Evolutionary conservation across 495 filamentous ascomycete genomes (phyloP).

Genomic region (Pseudoneurospora amorphoporcata): DNA sequence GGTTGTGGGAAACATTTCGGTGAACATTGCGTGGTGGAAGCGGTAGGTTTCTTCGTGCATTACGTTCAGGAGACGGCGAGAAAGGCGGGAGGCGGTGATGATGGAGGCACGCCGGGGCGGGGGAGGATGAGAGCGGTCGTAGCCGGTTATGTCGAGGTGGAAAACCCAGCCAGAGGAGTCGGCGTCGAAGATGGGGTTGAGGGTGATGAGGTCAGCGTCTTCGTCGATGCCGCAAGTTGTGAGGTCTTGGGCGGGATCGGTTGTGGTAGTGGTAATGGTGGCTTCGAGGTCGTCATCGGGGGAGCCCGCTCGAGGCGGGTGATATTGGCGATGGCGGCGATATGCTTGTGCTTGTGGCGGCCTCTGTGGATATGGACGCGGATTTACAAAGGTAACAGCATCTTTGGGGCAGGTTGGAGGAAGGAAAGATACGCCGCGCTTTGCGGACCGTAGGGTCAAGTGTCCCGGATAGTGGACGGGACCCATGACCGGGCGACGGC

Average conservation of each 20-base stretch:
- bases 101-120: slow-evolving; percentile 79
- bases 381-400: not conserved
- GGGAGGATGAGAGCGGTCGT: slow-evolving; percentile 49
- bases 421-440: slow-evolving; percentile 49
- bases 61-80: slow-evolving; percentile 62
- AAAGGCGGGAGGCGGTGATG: slow-evolving; percentile 71
- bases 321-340: not conserved
- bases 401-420: slow-evolving; percentile 38
- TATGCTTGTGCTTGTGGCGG: not conserved
- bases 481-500: slow-evolving; percentile 65
- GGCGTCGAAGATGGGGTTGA: slow-evolving; percentile 90
- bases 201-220: slow-evolving; percentile 86
- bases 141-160: slow-evolving; percentile 75
- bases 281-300: slow-evolving; percentile 70
- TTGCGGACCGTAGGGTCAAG: slow-evolving; percentile 48
- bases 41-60: slow-evolving; percentile 86
- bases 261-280: slow-evolving; percentile 87
- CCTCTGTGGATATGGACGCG: not conserved
- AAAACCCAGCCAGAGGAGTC: slow-evolving; percentile 83
- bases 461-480: slow-evolving; percentile 54
- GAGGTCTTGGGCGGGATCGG: slow-evolving; percentile 67
- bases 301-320: not conserved
- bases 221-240: slow-evolving; percentile 79
- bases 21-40: slow-evolving; percentile 77
- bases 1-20: slow-evolving; percentile 86